These are phyloP conservation scores for Oryza longistaminata DNA, from an alignment of 176 grass and related monocot genomes.

Conservation along the genomic window DNA sequence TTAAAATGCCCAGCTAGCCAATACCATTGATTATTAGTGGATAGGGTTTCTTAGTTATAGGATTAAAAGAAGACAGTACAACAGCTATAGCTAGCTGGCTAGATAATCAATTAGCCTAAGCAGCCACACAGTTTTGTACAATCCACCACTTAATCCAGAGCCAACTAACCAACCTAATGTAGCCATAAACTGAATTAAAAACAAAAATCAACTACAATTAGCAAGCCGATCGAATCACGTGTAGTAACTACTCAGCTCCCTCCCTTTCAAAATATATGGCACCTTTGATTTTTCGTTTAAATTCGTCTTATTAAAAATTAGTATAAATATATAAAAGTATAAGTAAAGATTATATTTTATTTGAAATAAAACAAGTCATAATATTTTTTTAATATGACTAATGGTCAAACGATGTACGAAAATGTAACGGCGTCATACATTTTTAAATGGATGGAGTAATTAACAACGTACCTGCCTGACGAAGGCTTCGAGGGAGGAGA, in stretches of 20 bases:
- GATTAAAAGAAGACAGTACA: background rate
- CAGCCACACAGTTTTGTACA: background rate
- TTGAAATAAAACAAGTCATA: too few relatives aligned
- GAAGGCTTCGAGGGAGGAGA: constrained; percentile 58
- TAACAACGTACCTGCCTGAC: constrained; percentile 44
- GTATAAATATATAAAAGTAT: too few relatives aligned
- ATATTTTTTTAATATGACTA: too few relatives aligned
- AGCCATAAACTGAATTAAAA: background rate
- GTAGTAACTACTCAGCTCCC: too few relatives aligned
- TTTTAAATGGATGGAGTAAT: too few relatives aligned
- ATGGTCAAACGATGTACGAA: too few relatives aligned
- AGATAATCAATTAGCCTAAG: background rate
- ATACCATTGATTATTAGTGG: background rate
- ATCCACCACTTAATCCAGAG: background rate
- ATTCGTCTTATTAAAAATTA: too few relatives aligned
- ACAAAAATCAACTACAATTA: too few relatives aligned
- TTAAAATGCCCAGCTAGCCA: background rate
- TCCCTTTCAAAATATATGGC: too few relatives aligned
- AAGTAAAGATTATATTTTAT: too few relatives aligned
- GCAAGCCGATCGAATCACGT: background rate
- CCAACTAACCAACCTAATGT: background rate
- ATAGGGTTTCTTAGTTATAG: background rate
- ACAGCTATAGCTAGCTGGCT: background rate
- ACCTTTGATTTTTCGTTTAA: too few relatives aligned
- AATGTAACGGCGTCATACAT: too few relatives aligned